A percentile compares a stretch with the other conserved stretches of the same genome.
phyloP scores from a whole-genome alignment of 257 asterid genomes.

The Solanum chmielewskii region DNA sequence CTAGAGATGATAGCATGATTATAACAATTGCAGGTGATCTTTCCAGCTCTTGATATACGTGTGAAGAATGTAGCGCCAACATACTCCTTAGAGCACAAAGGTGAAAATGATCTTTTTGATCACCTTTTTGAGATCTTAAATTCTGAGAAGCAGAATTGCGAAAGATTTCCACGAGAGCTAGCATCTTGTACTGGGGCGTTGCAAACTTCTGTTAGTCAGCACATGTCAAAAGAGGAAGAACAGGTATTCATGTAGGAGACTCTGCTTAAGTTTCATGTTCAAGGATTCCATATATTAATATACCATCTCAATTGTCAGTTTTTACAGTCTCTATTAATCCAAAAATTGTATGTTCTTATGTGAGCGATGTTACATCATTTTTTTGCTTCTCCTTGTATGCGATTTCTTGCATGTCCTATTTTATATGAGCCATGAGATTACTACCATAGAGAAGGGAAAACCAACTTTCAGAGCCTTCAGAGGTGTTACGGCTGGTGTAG shows the following conservation, averaged over 20 bases:
- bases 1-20: neutral
- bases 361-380: neutral
- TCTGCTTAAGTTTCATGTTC: neutral
- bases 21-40: slow-evolving; percentile 26
- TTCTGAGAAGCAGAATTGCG: slow-evolving; percentile 10
- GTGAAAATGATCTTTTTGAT: slow-evolving; percentile 42
- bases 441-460: neutral
- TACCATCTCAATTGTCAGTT: neutral
- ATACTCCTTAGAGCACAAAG: slow-evolving; percentile 39
- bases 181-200: slow-evolving; percentile 40
- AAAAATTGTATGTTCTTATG: neutral
- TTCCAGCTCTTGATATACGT: slow-evolving; percentile 42
- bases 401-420: neutral
- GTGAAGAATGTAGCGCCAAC: slow-evolving; percentile 40
- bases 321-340: neutral
- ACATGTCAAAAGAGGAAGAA: slow-evolving; percentile 40
- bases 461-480: neutral
- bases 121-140: slow-evolving; percentile 33
- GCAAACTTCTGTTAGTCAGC: slow-evolving; percentile 35
- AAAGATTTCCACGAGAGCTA: slow-evolving; percentile 25
- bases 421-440: neutral
- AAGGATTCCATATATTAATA: neutral
- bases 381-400: neutral
- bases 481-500: neutral
- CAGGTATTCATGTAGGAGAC: slow-evolving; percentile 16